Evolutionary conservation across 1,284 basidiomycete species (phyloP).

Genomic region (Tilletia setariae): DNA sequence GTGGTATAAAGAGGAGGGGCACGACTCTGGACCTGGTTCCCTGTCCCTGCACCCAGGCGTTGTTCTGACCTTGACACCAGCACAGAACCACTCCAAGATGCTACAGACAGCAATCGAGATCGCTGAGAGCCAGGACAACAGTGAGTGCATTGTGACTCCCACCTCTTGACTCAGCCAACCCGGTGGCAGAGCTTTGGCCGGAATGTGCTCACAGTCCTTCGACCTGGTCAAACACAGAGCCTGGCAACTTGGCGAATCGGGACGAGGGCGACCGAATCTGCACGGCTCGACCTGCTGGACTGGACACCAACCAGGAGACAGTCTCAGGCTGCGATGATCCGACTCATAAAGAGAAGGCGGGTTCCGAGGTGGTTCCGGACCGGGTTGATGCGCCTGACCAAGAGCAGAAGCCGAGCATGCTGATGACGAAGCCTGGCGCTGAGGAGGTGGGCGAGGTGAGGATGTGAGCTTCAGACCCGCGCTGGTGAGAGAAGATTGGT

Average conservation of each 20-base stretch:
- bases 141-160: no score
- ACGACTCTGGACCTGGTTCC: no score
- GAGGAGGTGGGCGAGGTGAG: neutral
- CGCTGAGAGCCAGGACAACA: no score
- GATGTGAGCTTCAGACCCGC: neutral
- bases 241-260: constrained; percentile 4
- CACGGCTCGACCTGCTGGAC: neutral
- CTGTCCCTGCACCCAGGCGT: no score
- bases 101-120: no score
- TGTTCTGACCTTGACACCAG: no score
- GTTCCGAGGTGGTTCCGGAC: neutral
- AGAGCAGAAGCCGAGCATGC: neutral
- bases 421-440: neutral
- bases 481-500: neutral
- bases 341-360: neutral
- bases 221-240: neutral
- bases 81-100: no score
- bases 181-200: no score
- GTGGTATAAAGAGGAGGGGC: no score
- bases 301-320: neutral
- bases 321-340: neutral
- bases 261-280: neutral
- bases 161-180: no score
- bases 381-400: neutral
- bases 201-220: neutral